Conservation (phyloP, 208 protist genomes). For the Leptomonas pyrrhocoris region DNA sequence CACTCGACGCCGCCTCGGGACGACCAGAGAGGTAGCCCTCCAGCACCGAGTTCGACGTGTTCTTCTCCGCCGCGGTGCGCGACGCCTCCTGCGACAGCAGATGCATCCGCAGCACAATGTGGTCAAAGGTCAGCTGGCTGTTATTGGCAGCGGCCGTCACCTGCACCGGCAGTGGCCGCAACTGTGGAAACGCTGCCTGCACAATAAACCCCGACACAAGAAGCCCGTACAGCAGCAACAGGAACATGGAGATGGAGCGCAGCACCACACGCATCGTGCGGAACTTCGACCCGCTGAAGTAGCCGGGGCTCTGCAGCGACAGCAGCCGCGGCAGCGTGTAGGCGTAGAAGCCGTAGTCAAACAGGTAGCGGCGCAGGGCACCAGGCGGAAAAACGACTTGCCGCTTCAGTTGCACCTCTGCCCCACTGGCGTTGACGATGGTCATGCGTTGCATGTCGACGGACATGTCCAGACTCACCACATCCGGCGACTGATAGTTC, state of each 20-base stretch:
- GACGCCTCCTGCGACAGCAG: constrained; percentile 46
- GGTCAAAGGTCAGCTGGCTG: constrained; percentile 66
- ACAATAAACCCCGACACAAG: constrained; percentile 68
- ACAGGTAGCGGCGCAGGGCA: constrained; percentile 49
- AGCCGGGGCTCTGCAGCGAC: constrained; percentile 64
- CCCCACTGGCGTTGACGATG: constrained; percentile 46
- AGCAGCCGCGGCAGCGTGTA: constrained; percentile 73
- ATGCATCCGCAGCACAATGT: constrained; percentile 82
- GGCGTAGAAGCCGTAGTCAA: constrained; percentile 55
- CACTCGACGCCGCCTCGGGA: constrained; percentile 30
- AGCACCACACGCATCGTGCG: constrained; percentile 58
- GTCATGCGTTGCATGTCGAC: constrained; percentile 67
- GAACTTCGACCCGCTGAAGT: constrained; percentile 66
- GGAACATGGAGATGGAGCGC: constrained; percentile 49
- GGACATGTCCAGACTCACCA: constrained; percentile 69
- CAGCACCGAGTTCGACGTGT: constrained; percentile 17
- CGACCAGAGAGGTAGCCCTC: constrained; percentile 23
- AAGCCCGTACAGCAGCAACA: constrained; percentile 51
- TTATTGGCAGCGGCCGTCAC: constrained; percentile 42
- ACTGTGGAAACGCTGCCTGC: constrained; percentile 73
- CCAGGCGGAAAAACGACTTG: constrained; percentile 53
- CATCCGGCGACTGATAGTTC: constrained; percentile 35
- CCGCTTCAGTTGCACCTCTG: constrained; percentile 32
- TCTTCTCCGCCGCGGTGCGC: constrained; percentile 13
- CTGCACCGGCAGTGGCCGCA: constrained; percentile 72